phyloP scores from a whole-genome alignment of 2,329 filamentous ascomycete genomes.

The Phyllosticta citriasiana region DNA sequence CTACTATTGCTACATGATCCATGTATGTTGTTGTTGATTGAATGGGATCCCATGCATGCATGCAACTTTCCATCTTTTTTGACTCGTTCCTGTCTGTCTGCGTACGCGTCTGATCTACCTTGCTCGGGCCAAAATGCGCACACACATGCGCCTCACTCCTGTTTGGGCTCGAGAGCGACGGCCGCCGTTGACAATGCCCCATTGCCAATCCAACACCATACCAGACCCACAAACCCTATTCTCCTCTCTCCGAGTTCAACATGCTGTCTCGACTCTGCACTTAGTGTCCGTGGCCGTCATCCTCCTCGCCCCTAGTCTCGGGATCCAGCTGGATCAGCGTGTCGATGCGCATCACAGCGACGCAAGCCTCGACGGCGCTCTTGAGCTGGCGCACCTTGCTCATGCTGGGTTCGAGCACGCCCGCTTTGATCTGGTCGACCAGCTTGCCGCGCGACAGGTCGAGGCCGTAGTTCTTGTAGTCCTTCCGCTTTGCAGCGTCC shows the following conservation, averaged over 20 bases:
- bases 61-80: neutral
- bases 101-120: neutral
- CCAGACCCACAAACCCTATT: neutral
- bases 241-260: neutral
- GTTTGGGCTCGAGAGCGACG: neutral
- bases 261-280: neutral
- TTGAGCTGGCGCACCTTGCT: conserved; percentile 98
- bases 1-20: neutral
- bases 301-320: conserved; percentile 62
- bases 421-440: conserved; percentile 85
- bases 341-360: conserved; percentile 98
- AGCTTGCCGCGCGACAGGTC: conserved; percentile 85
- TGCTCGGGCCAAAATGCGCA: neutral
- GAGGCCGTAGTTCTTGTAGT: conserved; percentile 96
- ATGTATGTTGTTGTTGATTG: neutral
- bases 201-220: neutral
- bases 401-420: conserved; percentile 92
- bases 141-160: neutral
- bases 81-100: neutral
- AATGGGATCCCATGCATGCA: no score
- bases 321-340: conserved; percentile 97
- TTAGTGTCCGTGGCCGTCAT: conserved; percentile 80
- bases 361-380: conserved; percentile 95
- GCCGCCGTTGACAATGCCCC: neutral
- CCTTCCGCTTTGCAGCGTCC: conserved; percentile 83